These are phyloP conservation scores for Chimonanthus praecox DNA, from an alignment of 164 flowering plant species.

Conservation along the genomic window DNA sequence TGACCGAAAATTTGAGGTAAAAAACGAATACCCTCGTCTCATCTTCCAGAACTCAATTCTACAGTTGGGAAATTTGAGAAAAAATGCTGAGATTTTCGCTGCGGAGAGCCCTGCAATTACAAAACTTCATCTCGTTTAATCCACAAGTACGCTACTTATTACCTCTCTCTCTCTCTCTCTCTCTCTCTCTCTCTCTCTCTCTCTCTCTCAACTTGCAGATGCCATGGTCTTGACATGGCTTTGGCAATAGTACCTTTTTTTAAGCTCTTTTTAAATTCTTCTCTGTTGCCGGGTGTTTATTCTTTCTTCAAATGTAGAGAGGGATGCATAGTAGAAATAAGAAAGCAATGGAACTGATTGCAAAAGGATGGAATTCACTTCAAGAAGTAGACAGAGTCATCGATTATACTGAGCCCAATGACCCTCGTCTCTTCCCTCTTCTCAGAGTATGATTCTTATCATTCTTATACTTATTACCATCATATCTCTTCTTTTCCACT, in stretches of 20 bases:
- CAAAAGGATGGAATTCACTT: conserved; percentile 84
- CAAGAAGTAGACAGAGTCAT: conserved; percentile 91
- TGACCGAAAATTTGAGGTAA: no score
- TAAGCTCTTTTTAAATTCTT: neutral
- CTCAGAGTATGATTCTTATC: conserved; percentile 27
- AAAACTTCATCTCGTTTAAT: conserved; percentile 13
- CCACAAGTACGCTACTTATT: conserved; percentile 9
- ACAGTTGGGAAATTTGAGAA: neutral
- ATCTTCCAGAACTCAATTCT: no score
- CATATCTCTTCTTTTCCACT: neutral
- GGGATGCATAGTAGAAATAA: conserved; percentile 78
- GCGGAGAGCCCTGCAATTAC: conserved; percentile 9
- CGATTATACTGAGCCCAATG: conserved; percentile 65
- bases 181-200: neutral
- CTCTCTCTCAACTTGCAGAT: neutral
- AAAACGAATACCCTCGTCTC: no score
- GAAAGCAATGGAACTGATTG: conserved; percentile 75
- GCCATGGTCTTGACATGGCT: neutral
- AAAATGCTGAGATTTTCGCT: conserved; percentile 29
- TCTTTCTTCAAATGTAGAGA: conserved; percentile 33
- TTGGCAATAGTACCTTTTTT: neutral
- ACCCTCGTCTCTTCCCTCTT: conserved; percentile 75
- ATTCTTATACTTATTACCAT: neutral
- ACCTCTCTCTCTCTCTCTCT: neutral
- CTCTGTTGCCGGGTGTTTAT: neutral